Percentiles rank a stretch among this genome's conserved stretches.
Conservation (phyloP, 2,329 filamentous ascomycete genomes). For the Sporothrix brasiliensis region DNA sequence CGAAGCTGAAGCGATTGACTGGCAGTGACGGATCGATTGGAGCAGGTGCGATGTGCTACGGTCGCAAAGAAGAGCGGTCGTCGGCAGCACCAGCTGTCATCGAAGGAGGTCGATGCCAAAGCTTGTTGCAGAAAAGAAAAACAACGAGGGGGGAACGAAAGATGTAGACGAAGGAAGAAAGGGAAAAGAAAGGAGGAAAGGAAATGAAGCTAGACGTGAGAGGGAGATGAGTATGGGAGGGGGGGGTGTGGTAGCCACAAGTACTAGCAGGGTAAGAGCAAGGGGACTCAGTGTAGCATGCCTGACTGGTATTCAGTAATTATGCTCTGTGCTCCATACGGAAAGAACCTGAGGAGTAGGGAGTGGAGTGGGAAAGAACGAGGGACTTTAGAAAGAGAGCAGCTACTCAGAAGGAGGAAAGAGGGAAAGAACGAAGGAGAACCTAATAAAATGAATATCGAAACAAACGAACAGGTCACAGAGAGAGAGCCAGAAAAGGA, state of each 20-base stretch:
- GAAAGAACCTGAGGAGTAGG: neutral
- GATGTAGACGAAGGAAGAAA: slow-evolving; percentile 7
- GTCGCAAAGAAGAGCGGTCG: slow-evolving; percentile 23
- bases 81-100: slow-evolving; percentile 23
- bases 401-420: neutral
- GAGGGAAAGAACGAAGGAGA: slow-evolving; percentile 6
- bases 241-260: neutral
- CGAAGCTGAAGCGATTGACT: slow-evolving; percentile 16
- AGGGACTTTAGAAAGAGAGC: neutral
- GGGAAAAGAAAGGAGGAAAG: slow-evolving; percentile 8
- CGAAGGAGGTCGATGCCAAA: slow-evolving; percentile 5
- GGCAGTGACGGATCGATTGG: neutral
- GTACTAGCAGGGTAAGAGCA: slow-evolving; percentile 5
- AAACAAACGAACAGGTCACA: neutral
- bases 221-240: slow-evolving; percentile 21
- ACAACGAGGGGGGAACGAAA: neutral
- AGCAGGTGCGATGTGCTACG: slow-evolving; percentile 11
- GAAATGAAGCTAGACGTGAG: slow-evolving; percentile 26
- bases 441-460: neutral
- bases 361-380: slow-evolving; percentile 8
- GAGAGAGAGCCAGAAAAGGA: neutral
- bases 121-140: slow-evolving; percentile 21
- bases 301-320: slow-evolving; percentile 5
- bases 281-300: neutral
- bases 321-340: slow-evolving; percentile 1